Evolutionary conservation across 2,329 filamentous ascomycete genomes (phyloP).

Genomic region (Ceratocystis destructans): DNA sequence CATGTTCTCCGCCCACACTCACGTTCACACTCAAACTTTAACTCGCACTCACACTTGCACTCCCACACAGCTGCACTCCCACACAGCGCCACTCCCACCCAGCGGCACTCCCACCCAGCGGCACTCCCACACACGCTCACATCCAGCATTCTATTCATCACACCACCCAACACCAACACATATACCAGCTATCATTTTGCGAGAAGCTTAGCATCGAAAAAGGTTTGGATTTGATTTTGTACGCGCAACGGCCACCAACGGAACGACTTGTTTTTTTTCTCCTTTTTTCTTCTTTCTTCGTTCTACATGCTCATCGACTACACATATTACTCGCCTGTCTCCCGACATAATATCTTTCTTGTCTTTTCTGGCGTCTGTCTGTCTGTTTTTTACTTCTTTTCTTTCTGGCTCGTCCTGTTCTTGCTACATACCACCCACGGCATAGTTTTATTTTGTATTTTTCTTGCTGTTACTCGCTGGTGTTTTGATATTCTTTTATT

Average conservation of each 20-base stretch:
- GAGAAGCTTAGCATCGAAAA: neutral
- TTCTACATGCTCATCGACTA: neutral
- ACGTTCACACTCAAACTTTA: neutral
- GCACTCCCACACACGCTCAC: neutral
- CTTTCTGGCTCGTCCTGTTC: neutral
- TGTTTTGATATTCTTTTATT: neutral
- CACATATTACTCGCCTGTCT: neutral
- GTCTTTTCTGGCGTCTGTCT: neutral
- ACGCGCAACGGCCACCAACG: constrained; percentile 6
- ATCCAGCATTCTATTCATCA: neutral
- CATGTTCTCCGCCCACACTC: too few relatives aligned
- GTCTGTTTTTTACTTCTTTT: neutral
- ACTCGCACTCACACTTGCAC: neutral
- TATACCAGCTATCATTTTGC: neutral
- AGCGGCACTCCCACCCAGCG: neutral
- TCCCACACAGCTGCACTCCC: neutral
- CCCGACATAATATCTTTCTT: neutral
- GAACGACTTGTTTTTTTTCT: constrained; percentile 14
- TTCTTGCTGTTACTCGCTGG: neutral
- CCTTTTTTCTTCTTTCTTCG: neutral
- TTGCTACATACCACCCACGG: constrained; percentile 2
- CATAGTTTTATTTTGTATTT: constrained; percentile 1
- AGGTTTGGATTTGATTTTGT: constrained; percentile 10
- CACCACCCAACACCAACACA: neutral
- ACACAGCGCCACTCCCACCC: neutral